phyloP scores from a whole-genome alignment of 2,329 filamentous ascomycete species.

The Huntiella moniliformis region DNA sequence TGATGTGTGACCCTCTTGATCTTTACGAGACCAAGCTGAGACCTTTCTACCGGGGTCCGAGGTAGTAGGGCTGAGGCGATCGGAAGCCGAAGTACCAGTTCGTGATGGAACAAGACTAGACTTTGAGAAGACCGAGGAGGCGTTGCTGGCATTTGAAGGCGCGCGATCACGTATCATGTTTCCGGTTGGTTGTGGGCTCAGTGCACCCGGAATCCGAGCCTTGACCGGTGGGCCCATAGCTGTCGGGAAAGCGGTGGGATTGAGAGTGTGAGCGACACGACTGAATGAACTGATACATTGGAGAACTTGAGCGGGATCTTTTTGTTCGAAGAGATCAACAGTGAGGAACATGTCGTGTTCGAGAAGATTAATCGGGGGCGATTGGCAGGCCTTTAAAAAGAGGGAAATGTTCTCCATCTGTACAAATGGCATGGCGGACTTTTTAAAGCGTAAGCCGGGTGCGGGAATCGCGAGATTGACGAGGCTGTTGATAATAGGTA shows the following conservation, averaged over 20 bases:
- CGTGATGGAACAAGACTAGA: conserved; percentile 26
- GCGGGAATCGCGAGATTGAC: conserved; percentile 62
- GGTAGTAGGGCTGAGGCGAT: conserved; percentile 37
- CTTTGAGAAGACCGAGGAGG: conserved; percentile 29
- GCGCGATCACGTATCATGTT: conserved; percentile 25
- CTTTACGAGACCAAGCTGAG: conserved; percentile 40
- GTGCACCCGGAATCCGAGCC: conserved; percentile 29
- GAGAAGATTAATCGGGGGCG: conserved; percentile 66
- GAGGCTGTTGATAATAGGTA: conserved; percentile 34
- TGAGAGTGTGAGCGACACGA: conserved; percentile 56
- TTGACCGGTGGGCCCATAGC: conserved; percentile 50
- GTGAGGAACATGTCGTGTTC: conserved; percentile 94
- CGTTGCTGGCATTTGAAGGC: conserved; percentile 38
- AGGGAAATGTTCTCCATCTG: conserved; percentile 99
- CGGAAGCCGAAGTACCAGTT: conserved; percentile 35
- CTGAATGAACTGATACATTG: conserved; percentile 89
- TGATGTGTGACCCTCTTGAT: conserved; percentile 59
- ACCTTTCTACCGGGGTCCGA: conserved; percentile 30
- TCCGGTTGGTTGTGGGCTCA: conserved; percentile 52
- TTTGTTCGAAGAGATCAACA: conserved; percentile 86
- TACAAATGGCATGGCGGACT: conserved; percentile 89
- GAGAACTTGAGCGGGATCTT: conserved; percentile 88
- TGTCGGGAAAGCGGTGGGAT: conserved; percentile 54
- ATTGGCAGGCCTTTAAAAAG: conserved; percentile 76
- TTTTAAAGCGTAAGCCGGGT: conserved; percentile 73